A percentile compares a stretch with the other conserved stretches of the same genome.
Evolutionary conservation across 129 eudicot genomes (phyloP).

Genomic region (Chrysanthemum makinoi): DNA sequence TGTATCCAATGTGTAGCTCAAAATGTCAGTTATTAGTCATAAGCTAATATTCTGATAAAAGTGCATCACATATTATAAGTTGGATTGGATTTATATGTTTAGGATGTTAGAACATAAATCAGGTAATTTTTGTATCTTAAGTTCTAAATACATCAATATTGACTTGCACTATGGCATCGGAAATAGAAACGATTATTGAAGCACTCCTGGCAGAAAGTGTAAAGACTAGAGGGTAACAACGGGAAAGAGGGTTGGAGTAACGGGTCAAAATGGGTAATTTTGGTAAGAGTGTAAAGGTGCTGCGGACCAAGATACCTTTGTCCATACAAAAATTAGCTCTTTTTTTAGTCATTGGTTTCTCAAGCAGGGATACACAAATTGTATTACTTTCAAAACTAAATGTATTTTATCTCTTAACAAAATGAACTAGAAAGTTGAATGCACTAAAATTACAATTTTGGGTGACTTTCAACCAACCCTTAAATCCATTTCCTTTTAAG

Average conservation of each 20-base stretch:
- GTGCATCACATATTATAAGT: no score
- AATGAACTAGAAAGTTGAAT: no score
- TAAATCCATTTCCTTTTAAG: background rate
- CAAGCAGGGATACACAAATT: no score
- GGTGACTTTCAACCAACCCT: no score
- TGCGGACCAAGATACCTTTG: background rate
- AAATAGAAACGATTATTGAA: conserved; percentile 48
- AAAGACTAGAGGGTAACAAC: background rate
- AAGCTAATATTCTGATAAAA: conserved; percentile 13
- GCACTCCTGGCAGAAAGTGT: conserved; percentile 47
- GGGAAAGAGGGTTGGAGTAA: background rate
- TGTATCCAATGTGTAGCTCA: conserved; percentile 32
- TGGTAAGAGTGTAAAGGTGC: background rate
- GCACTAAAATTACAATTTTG: no score
- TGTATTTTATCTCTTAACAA: no score
- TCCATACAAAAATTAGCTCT: background rate
- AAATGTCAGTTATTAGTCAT: conserved; percentile 2
- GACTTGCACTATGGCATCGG: conserved; percentile 55
- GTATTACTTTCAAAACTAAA: no score
- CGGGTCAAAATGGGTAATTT: background rate
- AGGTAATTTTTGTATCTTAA: no score
- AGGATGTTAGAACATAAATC: no score
- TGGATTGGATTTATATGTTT: no score
- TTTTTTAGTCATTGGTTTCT: background rate
- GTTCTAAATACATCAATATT: no score